A percentile compares a stretch with the other conserved stretches of the same genome.
phyloP scores from a whole-genome alignment of 192 early-diverging fungal species.

The Coemansia guatemalensis region DNA sequence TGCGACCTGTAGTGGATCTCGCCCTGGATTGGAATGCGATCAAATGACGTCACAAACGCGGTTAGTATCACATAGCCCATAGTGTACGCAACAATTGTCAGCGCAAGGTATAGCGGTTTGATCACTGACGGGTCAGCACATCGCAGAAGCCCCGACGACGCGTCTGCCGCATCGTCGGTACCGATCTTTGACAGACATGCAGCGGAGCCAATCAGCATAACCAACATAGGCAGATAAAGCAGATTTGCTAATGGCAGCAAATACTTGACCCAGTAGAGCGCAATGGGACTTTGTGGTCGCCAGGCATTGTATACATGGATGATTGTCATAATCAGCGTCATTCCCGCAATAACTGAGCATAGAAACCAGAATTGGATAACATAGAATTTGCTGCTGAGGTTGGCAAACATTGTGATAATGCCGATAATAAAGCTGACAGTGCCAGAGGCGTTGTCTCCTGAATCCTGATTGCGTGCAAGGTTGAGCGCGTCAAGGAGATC shows the following conservation, averaged over 20 bases:
- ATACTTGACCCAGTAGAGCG: conserved; percentile 57
- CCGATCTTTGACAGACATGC: conserved; percentile 53
- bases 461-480: conserved; percentile 16
- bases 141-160: conserved; percentile 44
- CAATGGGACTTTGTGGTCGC: conserved; percentile 37
- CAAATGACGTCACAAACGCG: conserved; percentile 69
- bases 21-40: conserved; percentile 63
- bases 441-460: conserved; percentile 14
- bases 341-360: conserved; percentile 33
- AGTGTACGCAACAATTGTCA: conserved; percentile 61
- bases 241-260: conserved; percentile 54
- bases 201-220: conserved; percentile 57
- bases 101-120: conserved; percentile 60
- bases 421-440: conserved; percentile 51
- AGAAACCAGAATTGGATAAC: conserved; percentile 56
- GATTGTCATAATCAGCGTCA: conserved; percentile 23
- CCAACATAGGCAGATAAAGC: conserved; percentile 56
- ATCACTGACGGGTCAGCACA: conserved; percentile 56
- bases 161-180: conserved; percentile 24
- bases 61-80: conserved; percentile 66
- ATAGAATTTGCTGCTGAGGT: conserved; percentile 49
- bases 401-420: conserved; percentile 52
- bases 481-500: conserved; percentile 62
- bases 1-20: conserved; percentile 75
- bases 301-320: conserved; percentile 47